Conservation (phyloP, 169 alveolate species). For the Cryptosporidium baileyi region DNA sequence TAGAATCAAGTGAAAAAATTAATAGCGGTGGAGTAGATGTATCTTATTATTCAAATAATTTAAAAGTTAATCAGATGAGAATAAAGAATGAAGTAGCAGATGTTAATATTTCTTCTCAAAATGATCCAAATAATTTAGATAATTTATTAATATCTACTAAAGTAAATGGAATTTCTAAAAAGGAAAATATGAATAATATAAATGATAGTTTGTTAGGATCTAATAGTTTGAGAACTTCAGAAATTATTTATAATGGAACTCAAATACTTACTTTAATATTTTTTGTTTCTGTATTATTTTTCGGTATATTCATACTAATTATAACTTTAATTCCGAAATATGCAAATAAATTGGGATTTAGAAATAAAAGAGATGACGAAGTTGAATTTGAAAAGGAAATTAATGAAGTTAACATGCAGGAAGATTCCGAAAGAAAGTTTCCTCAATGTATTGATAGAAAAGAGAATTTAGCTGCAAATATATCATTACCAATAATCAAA, state of each 20-base stretch:
- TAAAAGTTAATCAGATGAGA: constrained; percentile 52
- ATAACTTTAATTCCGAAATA: constrained; percentile 30
- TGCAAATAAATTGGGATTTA: constrained; percentile 44
- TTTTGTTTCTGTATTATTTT: constrained; percentile 8
- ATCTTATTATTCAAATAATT: constrained; percentile 18
- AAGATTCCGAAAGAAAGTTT: not conserved
- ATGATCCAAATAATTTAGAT: not conserved
- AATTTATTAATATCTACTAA: not conserved
- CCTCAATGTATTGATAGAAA: not conserved
- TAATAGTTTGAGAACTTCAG: constrained; percentile 55
- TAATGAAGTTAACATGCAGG: not conserved
- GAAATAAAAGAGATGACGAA: not conserved
- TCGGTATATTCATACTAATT: constrained; percentile 18
- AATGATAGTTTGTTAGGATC: too few species aligned
- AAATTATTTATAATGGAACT: constrained; percentile 56
- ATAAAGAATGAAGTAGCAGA: constrained; percentile 5
- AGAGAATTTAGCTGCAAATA: not conserved
- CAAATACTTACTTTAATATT: constrained; percentile 42
- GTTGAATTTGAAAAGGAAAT: not conserved
- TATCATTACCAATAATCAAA: not conserved
- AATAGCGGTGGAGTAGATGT: constrained; percentile 4
- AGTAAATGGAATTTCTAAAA: not conserved
- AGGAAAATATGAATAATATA: not conserved
- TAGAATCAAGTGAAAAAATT: not conserved
- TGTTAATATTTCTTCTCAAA: constrained; percentile 3